A percentile compares a stretch with the other conserved stretches of the same genome.
These are phyloP conservation scores for Apostasia ramifera DNA, from an alignment of 106 monocot species.

Conservation along the genomic window DNA sequence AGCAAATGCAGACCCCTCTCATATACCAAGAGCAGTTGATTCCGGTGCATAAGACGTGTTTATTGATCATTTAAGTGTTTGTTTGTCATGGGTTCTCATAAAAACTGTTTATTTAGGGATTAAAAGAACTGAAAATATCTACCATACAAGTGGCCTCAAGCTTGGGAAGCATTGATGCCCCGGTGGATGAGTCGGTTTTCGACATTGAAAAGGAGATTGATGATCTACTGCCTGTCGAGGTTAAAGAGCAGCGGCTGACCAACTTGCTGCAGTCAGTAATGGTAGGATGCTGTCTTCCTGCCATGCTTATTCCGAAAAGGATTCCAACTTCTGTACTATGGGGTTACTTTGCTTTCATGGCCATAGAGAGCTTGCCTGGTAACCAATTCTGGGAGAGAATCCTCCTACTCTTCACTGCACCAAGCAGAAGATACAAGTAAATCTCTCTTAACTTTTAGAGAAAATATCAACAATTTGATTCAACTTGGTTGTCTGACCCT, in stretches of 20 bases:
- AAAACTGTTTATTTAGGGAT: slow-evolving; percentile 21
- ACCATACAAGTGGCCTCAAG: slow-evolving; percentile 71
- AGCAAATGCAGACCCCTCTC: slow-evolving; percentile 81
- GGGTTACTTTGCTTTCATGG: slow-evolving; percentile 94
- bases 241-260: slow-evolving; percentile 82
- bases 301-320: slow-evolving; percentile 69
- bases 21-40: slow-evolving; percentile 49
- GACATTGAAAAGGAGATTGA: slow-evolving; percentile 87
- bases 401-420: slow-evolving; percentile 82
- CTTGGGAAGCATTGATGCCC: slow-evolving; percentile 62
- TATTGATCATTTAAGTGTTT: background rate
- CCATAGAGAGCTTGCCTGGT: slow-evolving; percentile 88
- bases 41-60: slow-evolving; percentile 11
- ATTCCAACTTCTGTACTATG: slow-evolving; percentile 86
- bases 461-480: no score
- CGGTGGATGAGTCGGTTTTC: slow-evolving; percentile 68
- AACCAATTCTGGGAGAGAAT: slow-evolving; percentile 98
- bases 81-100: background rate
- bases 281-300: slow-evolving; percentile 75
- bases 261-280: slow-evolving; percentile 66
- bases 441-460: background rate
- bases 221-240: slow-evolving; percentile 77
- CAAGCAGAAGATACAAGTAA: slow-evolving; percentile 81
- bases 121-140: slow-evolving; percentile 71
- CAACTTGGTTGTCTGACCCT: no score